Conservation (phyloP, 495 filamentous ascomycete species). For the Podospora australis region DNA sequence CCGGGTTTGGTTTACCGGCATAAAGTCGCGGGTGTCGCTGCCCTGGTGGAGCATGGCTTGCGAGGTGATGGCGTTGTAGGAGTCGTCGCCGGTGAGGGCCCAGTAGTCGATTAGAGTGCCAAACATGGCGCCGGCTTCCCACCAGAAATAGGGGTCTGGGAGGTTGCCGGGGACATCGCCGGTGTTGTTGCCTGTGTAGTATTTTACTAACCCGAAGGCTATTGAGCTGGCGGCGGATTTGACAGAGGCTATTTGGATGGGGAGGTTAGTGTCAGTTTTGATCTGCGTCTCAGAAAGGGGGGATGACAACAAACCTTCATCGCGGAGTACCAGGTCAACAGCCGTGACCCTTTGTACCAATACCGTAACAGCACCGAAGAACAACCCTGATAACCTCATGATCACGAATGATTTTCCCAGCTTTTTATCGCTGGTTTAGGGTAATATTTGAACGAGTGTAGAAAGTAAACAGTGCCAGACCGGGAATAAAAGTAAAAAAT, state of each 20-base stretch:
- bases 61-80: conserved; percentile 62
- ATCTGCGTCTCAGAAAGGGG: neutral
- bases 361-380: conserved; percentile 13
- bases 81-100: conserved; percentile 67
- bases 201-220: conserved; percentile 42
- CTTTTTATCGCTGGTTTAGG: no score
- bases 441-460: neutral
- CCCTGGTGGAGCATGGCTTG: conserved; percentile 68
- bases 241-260: conserved; percentile 28
- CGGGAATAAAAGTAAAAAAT: conserved; percentile 15
- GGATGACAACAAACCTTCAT: conserved; percentile 19
- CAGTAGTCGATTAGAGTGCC: conserved; percentile 76
- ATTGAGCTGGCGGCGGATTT: conserved; percentile 40
- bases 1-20: conserved; percentile 75
- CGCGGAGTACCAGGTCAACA: conserved; percentile 20
- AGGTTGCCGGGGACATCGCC: conserved; percentile 67
- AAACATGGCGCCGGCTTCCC: conserved; percentile 75
- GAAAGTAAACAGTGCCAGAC: neutral
- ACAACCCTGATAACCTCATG: conserved; percentile 20
- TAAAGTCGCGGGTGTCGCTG: conserved; percentile 60
- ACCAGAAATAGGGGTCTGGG: conserved; percentile 74
- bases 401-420: conserved; percentile 6
- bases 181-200: conserved; percentile 65
- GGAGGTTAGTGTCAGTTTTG: conserved; percentile 1
- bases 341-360: conserved; percentile 19